A percentile compares a stretch with the other conserved stretches of the same genome.
Conservation (phyloP, 2,329 filamentous ascomycete species). For the Penicillium capsulatum region DNA sequence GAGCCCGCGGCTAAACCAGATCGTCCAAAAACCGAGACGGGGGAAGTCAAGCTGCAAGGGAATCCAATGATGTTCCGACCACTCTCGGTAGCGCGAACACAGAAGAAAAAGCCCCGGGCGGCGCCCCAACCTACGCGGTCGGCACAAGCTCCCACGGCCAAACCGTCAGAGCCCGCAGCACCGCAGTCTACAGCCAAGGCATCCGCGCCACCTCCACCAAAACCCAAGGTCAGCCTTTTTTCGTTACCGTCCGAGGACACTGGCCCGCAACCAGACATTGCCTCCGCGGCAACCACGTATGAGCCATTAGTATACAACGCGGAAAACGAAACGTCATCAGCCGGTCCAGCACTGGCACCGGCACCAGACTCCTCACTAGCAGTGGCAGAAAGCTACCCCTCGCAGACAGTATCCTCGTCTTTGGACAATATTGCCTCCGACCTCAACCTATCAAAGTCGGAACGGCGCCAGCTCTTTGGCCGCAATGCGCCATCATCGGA, state of each 20-base stretch:
- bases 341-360: constrained; percentile 13
- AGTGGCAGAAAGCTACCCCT: constrained; percentile 8
- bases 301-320: constrained; percentile 41
- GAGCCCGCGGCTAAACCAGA: constrained; percentile 6
- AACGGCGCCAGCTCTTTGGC: constrained; percentile 80
- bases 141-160: constrained; percentile 5
- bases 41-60: constrained; percentile 55
- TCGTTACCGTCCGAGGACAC: constrained; percentile 34
- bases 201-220: constrained; percentile 24
- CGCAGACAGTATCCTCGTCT: constrained; percentile 27
- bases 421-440: constrained; percentile 69
- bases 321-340: constrained; percentile 17
- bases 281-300: constrained; percentile 25
- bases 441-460: constrained; percentile 71
- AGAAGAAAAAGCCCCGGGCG: constrained; percentile 58
- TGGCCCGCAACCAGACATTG: constrained; percentile 5
- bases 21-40: constrained; percentile 17
- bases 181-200: constrained; percentile 9
- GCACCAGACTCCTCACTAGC: constrained; percentile 8
- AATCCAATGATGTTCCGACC: constrained; percentile 87
- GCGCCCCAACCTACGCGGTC: constrained; percentile 14
- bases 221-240: constrained; percentile 45
- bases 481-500: constrained; percentile 52
- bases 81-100: constrained; percentile 73
- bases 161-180: constrained; percentile 10